These are phyloP conservation scores for Striga asiatica DNA, from an alignment of 257 asterid species.

Conservation along the genomic window DNA sequence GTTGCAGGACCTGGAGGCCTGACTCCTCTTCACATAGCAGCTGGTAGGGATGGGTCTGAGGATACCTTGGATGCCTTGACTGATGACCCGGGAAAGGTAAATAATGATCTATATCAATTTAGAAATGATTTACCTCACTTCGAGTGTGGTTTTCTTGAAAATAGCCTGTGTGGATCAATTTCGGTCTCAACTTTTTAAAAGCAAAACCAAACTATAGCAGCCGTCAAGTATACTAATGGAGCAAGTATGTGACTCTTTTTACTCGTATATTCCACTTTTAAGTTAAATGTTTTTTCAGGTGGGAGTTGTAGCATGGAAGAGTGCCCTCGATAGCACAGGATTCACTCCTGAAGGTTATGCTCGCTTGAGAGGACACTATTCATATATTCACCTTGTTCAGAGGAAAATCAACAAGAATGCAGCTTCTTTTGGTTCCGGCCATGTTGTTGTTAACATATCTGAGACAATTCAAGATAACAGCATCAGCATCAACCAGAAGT, in stretches of 20 bases:
- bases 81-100: slow-evolving; percentile 62
- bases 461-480: slow-evolving; percentile 23
- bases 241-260: too few relatives aligned
- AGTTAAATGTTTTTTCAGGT: slow-evolving; percentile 27
- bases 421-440: slow-evolving; percentile 18
- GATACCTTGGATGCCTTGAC: slow-evolving; percentile 47
- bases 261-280: too few relatives aligned
- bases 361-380: slow-evolving; percentile 65
- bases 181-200: too few relatives aligned
- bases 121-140: slow-evolving; percentile 3
- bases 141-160: not conserved
- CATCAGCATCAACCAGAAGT: slow-evolving; percentile 34
- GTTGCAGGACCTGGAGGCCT: slow-evolving; percentile 51
- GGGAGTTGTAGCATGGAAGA: slow-evolving; percentile 68
- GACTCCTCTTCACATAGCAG: slow-evolving; percentile 76
- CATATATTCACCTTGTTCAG: slow-evolving; percentile 66
- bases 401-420: slow-evolving; percentile 47
- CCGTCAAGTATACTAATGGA: too few relatives aligned
- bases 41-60: slow-evolving; percentile 42
- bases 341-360: slow-evolving; percentile 75
- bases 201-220: too few relatives aligned
- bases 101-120: not conserved
- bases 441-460: slow-evolving; percentile 52
- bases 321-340: slow-evolving; percentile 53
- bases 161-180: too few relatives aligned